These are phyloP conservation scores for Cryphonectria parasitica DNA, from an alignment of 2,329 filamentous ascomycete genomes.

Conservation along the genomic window DNA sequence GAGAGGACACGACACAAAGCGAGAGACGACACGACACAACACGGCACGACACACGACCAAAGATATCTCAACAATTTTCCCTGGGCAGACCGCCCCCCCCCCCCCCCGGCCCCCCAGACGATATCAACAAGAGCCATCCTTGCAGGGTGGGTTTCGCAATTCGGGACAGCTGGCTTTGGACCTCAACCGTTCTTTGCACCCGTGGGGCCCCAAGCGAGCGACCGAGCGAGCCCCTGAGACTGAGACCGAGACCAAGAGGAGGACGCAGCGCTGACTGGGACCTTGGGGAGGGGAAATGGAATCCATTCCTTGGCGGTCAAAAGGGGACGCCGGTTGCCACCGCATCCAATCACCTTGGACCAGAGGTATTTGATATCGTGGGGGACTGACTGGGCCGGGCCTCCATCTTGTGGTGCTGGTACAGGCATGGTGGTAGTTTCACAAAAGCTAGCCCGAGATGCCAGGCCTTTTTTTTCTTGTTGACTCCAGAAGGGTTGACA, in stretches of 20 bases:
- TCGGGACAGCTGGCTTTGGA: constrained; percentile 4
- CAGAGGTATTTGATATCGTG: not conserved
- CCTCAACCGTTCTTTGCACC: constrained; percentile 12
- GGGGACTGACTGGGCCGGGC: not conserved
- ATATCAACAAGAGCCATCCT: constrained; percentile 29
- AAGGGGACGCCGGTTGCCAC: not conserved
- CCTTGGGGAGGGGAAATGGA: not conserved
- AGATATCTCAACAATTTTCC: constrained; percentile 29
- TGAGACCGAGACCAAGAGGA: not conserved
- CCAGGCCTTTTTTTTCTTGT: not conserved
- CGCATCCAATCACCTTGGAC: no score
- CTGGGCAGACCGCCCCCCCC: constrained; percentile 20
- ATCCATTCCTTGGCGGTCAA: constrained; percentile 23
- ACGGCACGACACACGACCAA: not conserved
- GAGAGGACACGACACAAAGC: constrained; percentile 9
- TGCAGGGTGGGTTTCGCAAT: constrained; percentile 18
- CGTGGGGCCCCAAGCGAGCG: constrained; percentile 10
- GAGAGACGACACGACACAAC: not conserved
- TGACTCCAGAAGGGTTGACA: not conserved
- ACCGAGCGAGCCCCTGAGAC: not conserved
- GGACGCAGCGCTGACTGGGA: not conserved
- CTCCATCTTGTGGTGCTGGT: not conserved
- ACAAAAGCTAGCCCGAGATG: not conserved
- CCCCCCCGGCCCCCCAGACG: constrained; percentile 12
- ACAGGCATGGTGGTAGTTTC: not conserved